Conservation (phyloP, 306 rosid species). For the Hippophae gyantsensis region DNA sequence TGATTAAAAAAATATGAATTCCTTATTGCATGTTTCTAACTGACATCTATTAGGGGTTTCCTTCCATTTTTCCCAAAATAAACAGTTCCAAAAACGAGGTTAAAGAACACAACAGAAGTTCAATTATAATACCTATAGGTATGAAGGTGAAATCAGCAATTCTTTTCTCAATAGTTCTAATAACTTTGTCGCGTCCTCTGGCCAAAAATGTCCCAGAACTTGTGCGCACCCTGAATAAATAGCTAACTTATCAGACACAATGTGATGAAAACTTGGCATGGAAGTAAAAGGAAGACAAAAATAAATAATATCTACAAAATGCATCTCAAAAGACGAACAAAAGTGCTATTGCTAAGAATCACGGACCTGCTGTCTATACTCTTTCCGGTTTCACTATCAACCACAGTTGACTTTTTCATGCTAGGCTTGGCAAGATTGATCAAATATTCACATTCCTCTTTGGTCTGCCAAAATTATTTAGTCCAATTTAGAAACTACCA, state of each 20-base stretch:
- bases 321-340: slow-evolving; percentile 11
- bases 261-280: too few species aligned
- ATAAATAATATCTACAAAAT: slow-evolving; percentile 10
- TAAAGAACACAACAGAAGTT: not conserved
- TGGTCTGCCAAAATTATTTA: slow-evolving; percentile 51
- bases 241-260: not conserved
- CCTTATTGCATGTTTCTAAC: too few species aligned
- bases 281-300: too few species aligned
- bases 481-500: slow-evolving; percentile 22
- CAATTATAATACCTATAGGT: slow-evolving; percentile 55
- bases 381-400: slow-evolving; percentile 86
- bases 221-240: slow-evolving; percentile 64
- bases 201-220: slow-evolving; percentile 89
- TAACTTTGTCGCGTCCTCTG: slow-evolving; percentile 81
- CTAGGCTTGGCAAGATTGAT: slow-evolving; percentile 65
- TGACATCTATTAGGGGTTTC: too few species aligned
- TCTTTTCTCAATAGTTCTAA: slow-evolving; percentile 72
- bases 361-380: slow-evolving; percentile 93
- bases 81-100: too few species aligned
- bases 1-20: too few species aligned
- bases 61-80: too few species aligned
- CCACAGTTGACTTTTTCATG: slow-evolving; percentile 86
- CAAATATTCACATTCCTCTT: slow-evolving; percentile 80
- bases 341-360: slow-evolving; percentile 5
- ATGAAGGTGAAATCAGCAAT: slow-evolving; percentile 84